Evolutionary conservation across 257 asterid species (phyloP).

Genomic region (Primulina tabacum): DNA sequence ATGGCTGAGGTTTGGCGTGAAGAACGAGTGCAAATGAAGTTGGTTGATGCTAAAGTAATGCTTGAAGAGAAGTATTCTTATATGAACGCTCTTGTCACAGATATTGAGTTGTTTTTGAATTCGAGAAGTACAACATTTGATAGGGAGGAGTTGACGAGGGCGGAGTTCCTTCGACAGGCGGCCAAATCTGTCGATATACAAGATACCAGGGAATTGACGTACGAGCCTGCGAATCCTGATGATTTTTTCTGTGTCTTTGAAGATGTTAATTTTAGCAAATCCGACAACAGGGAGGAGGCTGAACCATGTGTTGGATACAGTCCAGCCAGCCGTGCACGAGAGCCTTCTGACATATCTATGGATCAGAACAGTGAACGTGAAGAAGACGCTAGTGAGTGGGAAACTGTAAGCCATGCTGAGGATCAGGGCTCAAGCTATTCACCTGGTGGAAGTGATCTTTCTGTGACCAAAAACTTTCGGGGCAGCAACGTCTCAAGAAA

Average conservation of each 20-base stretch:
- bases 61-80: constrained; percentile 61
- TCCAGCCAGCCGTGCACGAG: constrained; percentile 36
- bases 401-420: constrained; percentile 57
- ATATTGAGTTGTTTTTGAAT: constrained; percentile 35
- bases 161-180: constrained; percentile 38
- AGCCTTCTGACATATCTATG: constrained; percentile 33
- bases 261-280: constrained; percentile 43
- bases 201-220: constrained; percentile 47
- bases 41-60: constrained; percentile 61
- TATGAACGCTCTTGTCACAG: constrained; percentile 39
- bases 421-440: constrained; percentile 55
- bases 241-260: constrained; percentile 53
- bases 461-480: constrained; percentile 25
- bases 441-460: constrained; percentile 45
- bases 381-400: constrained; percentile 64
- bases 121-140: constrained; percentile 27
- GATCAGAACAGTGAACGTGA: constrained; percentile 45
- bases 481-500: constrained; percentile 30
- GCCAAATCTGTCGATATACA: constrained; percentile 45
- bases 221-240: constrained; percentile 50
- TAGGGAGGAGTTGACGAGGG: constrained; percentile 38
- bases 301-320: constrained; percentile 38
- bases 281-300: constrained; percentile 39
- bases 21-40: constrained; percentile 68
- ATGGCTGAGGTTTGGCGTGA: constrained; percentile 84